Conservation (phyloP, 208 protist genomes). For the Trypanosoma rangeli region DNA sequence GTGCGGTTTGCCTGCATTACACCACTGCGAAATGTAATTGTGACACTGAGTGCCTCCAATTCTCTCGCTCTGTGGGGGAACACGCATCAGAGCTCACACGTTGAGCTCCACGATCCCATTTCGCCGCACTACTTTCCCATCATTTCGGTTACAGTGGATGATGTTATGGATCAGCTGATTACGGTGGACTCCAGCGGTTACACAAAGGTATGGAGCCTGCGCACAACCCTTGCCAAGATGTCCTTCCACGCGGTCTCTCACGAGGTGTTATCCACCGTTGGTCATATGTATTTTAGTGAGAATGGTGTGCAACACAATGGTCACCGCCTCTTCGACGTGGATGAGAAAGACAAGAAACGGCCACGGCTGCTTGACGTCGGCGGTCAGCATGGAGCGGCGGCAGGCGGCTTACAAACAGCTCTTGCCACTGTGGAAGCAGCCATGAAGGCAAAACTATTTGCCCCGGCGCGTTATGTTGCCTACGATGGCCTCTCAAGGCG, state of each 20-base stretch:
- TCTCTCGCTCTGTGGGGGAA: constrained; percentile 37
- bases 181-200: constrained; percentile 62
- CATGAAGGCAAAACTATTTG: constrained; percentile 29
- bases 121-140: constrained; percentile 69
- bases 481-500: constrained; percentile 62
- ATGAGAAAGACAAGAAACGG: constrained; percentile 18
- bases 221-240: constrained; percentile 39
- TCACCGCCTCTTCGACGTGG: constrained; percentile 26
- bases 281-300: constrained; percentile 16
- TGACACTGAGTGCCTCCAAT: constrained; percentile 32
- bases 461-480: constrained; percentile 48
- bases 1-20: constrained; percentile 34
- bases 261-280: constrained; percentile 25
- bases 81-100: constrained; percentile 30
- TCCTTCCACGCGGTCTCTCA: constrained; percentile 67
- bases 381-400: not conserved
- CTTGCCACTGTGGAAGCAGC: constrained; percentile 30
- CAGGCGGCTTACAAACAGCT: constrained; percentile 40
- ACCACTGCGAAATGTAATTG: constrained; percentile 23
- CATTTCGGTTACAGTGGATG: constrained; percentile 55
- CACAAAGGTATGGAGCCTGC: constrained; percentile 77
- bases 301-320: constrained; percentile 10
- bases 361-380: not conserved
- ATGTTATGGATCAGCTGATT: constrained; percentile 67
- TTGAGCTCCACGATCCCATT: constrained; percentile 73